Conservation (phyloP, 75 land plant species). For the Cryptomeria japonica region DNA sequence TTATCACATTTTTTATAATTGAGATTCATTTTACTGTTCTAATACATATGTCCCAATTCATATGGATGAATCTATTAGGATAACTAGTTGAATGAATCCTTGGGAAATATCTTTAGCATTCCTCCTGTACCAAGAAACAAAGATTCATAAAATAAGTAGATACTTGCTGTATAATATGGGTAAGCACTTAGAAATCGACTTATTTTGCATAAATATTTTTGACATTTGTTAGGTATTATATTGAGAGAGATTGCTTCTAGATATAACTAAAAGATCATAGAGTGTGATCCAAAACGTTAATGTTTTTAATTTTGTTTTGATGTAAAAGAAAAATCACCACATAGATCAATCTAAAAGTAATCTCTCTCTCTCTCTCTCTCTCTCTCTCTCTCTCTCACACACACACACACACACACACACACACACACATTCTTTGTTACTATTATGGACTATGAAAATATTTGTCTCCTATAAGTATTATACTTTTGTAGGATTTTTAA, state of each 20-base stretch:
- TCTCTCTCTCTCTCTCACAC: too few relatives aligned
- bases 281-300: not conserved
- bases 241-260: not conserved
- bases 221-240: not conserved
- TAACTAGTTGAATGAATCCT: not conserved
- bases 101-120: not conserved
- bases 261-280: too few relatives aligned
- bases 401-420: too few relatives aligned
- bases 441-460: too few relatives aligned
- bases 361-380: too few relatives aligned
- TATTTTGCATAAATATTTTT: not conserved
- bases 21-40: too few relatives aligned
- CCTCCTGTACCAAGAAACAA: not conserved
- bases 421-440: too few relatives aligned
- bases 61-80: not conserved
- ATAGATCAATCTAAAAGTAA: too few relatives aligned
- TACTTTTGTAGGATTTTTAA: not conserved
- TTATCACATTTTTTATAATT: too few relatives aligned
- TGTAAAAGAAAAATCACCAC: too few relatives aligned
- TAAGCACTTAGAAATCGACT: not conserved
- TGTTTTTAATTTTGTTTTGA: not conserved
- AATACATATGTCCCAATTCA: too few relatives aligned
- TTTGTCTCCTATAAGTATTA: not conserved
- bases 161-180: not conserved
- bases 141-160: not conserved